phyloP scores from a whole-genome alignment of 306 rosid genomes.

The Prunus campanulata region DNA sequence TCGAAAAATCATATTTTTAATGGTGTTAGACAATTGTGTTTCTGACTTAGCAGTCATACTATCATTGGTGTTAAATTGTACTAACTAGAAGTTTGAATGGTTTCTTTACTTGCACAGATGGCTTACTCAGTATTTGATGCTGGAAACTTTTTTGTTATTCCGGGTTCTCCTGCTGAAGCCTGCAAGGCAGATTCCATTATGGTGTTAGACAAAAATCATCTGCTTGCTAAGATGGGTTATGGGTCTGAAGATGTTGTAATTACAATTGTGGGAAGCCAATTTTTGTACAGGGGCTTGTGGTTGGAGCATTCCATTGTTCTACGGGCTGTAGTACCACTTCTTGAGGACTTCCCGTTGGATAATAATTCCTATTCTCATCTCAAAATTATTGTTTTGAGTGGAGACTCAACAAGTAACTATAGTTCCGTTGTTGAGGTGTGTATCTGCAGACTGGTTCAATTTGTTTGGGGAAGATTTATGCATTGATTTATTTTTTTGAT shows the following conservation, averaged over 20 bases:
- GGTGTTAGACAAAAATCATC: constrained; percentile 44
- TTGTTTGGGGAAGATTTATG: constrained; percentile 13
- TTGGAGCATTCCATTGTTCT: constrained; percentile 86
- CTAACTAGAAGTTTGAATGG: constrained; percentile 24
- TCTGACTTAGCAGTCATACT: not conserved
- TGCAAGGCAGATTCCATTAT: constrained; percentile 58
- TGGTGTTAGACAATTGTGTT: constrained; percentile 1
- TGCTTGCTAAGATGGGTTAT: constrained; percentile 59
- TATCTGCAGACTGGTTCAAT: constrained; percentile 13
- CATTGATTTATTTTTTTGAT: not conserved
- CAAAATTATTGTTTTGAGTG: constrained; percentile 65
- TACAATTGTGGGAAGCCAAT: constrained; percentile 86
- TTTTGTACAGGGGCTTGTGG: constrained; percentile 88
- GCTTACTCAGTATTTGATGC: constrained; percentile 75
- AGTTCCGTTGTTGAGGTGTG: constrained; percentile 69
- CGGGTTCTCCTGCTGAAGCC: constrained; percentile 77
- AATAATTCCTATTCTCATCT: constrained; percentile 46
- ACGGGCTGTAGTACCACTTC: constrained; percentile 66
- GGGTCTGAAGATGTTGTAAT: constrained; percentile 59
- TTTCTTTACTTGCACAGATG: constrained; percentile 59
- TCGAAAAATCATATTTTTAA: constrained; percentile 7
- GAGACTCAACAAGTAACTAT: constrained; percentile 69
- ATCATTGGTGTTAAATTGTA: constrained; percentile 3
- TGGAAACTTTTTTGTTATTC: constrained; percentile 86
- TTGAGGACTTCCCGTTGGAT: constrained; percentile 44